Conservation (phyloP, 2,329 filamentous ascomycete genomes). For the Colletotrichum acutatum region DNA sequence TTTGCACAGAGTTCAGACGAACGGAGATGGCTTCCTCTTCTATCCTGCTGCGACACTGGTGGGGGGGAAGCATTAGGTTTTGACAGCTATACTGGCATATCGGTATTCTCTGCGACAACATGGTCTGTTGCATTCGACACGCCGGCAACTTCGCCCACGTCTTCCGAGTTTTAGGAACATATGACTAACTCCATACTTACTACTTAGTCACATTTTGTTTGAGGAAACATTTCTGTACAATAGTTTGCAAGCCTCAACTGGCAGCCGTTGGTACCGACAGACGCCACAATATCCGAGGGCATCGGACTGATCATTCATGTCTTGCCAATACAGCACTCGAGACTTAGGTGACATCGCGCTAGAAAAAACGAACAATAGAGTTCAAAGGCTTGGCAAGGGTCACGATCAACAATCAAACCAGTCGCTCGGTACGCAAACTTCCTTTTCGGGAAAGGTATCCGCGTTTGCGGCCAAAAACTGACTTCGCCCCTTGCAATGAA, state of each 20-base stretch:
- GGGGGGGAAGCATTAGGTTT: background rate
- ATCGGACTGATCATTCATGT: background rate
- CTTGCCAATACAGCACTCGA: background rate
- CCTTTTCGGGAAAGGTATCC: background rate
- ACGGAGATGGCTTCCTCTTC: constrained; percentile 4
- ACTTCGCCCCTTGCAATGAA: background rate
- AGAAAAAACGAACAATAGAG: background rate
- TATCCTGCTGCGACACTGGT: background rate
- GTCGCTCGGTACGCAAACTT: background rate
- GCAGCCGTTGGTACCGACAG: background rate
- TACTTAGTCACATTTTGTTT: background rate
- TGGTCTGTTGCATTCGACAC: background rate
- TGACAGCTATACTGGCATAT: background rate
- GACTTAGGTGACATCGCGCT: background rate
- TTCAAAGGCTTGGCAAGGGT: background rate
- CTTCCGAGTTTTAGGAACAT: background rate
- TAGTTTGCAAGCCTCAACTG: background rate
- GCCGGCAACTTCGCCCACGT: background rate
- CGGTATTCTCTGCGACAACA: background rate
- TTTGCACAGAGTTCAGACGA: background rate
- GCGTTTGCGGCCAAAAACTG: background rate
- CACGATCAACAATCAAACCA: background rate
- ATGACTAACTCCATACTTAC: no score
- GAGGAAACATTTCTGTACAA: background rate
- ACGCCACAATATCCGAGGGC: background rate